Evolutionary conservation across 352 stramenopile genomes (phyloP).

Genomic region (Phytophthora sojae): DNA sequence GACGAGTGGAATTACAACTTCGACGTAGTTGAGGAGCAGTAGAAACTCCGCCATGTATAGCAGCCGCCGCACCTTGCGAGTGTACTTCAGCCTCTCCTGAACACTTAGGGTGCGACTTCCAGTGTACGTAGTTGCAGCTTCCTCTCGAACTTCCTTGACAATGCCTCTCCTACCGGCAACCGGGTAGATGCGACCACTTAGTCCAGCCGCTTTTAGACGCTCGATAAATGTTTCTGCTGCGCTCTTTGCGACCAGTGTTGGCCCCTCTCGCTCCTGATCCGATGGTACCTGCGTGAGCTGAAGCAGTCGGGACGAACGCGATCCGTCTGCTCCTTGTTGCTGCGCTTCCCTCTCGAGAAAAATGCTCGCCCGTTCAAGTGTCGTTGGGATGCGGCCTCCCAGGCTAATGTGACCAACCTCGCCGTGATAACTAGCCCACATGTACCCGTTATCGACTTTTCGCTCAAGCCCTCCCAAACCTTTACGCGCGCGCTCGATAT

Average conservation of each 20-base stretch:
- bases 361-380: conserved; percentile 4
- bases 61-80: conserved; percentile 1
- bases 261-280: not conserved
- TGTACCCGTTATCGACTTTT: not conserved
- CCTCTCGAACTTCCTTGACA: not conserved
- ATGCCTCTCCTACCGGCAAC: not conserved
- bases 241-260: not conserved
- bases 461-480: not conserved
- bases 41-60: conserved; percentile 27
- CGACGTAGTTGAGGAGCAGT: conserved; percentile 24
- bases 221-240: too few species aligned
- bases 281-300: not conserved
- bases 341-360: not conserved
- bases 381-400: not conserved
- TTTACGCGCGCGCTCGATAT: not conserved
- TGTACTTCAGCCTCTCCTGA: not conserved
- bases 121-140: not conserved
- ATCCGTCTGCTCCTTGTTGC: not conserved
- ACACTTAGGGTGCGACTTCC: not conserved
- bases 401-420: not conserved
- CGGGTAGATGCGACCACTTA: not conserved
- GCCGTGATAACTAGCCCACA: conserved; percentile 3
- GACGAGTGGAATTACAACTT: conserved; percentile 25
- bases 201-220: not conserved
- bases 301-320: not conserved